phyloP scores from a whole-genome alignment of 73 alveolate species.

The Loxodes magnus region DNA sequence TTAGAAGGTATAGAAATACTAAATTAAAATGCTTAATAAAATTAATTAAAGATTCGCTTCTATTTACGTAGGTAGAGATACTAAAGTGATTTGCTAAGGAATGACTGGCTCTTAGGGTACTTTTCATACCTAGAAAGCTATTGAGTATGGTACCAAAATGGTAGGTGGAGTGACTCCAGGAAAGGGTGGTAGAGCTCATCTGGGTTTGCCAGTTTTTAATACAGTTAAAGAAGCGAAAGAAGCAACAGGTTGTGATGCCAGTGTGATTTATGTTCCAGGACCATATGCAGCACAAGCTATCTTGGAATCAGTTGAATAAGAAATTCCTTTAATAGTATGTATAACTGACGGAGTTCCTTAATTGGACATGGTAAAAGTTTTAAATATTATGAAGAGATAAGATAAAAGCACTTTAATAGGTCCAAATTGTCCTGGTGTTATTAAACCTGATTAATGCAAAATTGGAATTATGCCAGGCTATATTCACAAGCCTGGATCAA shows the following conservation, averaged over 20 bases:
- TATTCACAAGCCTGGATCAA: conserved; percentile 45
- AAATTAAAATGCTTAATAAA: no score
- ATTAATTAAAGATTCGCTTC: no score
- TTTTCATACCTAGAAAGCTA: conserved; percentile 84
- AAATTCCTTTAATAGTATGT: conserved; percentile 76
- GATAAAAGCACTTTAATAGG: conserved; percentile 88
- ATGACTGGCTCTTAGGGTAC: conserved; percentile 95
- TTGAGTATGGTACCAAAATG: conserved; percentile 83
- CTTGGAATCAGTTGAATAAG: conserved; percentile 74
- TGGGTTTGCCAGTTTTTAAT: conserved; percentile 75
- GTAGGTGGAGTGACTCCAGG: conserved; percentile 94
- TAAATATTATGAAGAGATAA: conserved; percentile 71
- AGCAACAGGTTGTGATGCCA: conserved; percentile 79
- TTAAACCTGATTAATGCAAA: conserved; percentile 95
- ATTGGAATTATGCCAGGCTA: conserved; percentile 98
- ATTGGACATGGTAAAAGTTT: conserved; percentile 79
- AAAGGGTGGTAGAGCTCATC: conserved; percentile 63
- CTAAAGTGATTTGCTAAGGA: conserved; percentile 95
- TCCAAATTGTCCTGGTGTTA: conserved; percentile 96
- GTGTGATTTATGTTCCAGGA: conserved; percentile 94
- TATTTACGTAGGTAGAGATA: conserved; percentile 87
- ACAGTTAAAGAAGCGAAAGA: conserved; percentile 69
- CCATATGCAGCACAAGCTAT: conserved; percentile 92
- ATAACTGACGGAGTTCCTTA: conserved; percentile 96
- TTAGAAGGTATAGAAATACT: no score